Conservation (phyloP, 208 protist species). For the Naegleria fowleri region DNA sequence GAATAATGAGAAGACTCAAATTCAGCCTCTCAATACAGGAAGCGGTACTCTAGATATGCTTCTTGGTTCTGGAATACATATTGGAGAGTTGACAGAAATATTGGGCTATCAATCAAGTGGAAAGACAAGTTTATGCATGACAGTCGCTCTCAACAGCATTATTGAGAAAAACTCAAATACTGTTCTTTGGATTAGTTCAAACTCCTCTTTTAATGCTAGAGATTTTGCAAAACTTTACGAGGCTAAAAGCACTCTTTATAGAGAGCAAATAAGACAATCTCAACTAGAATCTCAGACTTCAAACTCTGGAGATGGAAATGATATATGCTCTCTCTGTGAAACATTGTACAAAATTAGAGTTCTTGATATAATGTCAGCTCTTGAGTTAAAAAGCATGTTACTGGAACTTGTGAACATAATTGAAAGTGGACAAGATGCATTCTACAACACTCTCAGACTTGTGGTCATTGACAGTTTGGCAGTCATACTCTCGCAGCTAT, state of each 20-base stretch:
- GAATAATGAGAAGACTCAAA: not conserved
- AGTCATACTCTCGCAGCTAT: not conserved
- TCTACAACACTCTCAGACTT: not conserved
- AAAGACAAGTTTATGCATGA: not conserved
- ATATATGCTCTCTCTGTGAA: not conserved
- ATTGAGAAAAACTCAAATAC: slow-evolving; percentile 7
- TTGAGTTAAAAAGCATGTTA: not conserved
- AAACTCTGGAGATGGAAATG: not conserved
- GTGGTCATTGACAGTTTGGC: not conserved
- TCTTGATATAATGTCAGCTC: not conserved
- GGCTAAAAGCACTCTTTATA: not conserved
- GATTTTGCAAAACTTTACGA: not conserved
- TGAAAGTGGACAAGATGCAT: not conserved
- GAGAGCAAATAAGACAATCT: not conserved
- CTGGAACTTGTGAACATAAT: not conserved
- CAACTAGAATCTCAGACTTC: not conserved
- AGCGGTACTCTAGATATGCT: not conserved
- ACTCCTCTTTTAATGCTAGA: not conserved
- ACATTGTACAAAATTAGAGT: not conserved
- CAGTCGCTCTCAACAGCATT: not conserved
- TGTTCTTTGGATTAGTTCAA: not conserved
- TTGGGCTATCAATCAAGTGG: not conserved
- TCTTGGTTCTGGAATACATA: not conserved
- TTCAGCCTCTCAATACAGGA: not conserved
- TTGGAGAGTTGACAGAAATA: not conserved